Evolutionary conservation across 2,329 filamentous ascomycete species (phyloP), one percentile per base, ranked within the genome.

Genomic region (Fusarium zealandicum): DNA sequence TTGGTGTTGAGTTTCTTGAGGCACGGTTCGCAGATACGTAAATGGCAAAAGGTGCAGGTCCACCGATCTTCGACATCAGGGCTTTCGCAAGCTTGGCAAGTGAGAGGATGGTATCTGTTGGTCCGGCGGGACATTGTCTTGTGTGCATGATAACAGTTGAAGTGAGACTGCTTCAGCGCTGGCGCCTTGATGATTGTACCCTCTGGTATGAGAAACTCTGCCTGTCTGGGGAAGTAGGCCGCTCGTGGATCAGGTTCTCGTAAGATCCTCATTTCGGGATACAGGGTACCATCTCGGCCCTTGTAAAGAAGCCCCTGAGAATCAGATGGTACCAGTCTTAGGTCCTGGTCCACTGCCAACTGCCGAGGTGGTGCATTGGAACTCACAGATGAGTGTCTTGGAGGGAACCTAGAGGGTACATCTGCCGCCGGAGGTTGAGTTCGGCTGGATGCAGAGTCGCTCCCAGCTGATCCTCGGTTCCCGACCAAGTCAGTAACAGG

Each of bases 21-120:
- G 61, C 83, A 86, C 2, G 70, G 58, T 27, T 75, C 73, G 68
- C 83, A 86, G 51, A 85, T 76, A 44, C 81, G 77, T 40, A 84
- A 62, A 53, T 76, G 73, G 69, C 82, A 84, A 68, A 78, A 81
- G 12, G 70, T 70, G 66, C 82, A 84, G 16, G 73, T 73, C 70
- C 72, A 79, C 30, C 82, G 77, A 57, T 76, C 70, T 37, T 76
- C 74, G 6, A 67, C 63, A 51, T 83, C 80, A 42, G 73, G 71
- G 51, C 72, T 73, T 45, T 75, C 74, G 68, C 83, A 86, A 4
- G 78, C 75, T 68, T 83, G 80, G 67, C 83, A 86, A 10, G 79
- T 74, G 16, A 85, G 72, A 2, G 82, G 75, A 64, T 83, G 80
- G 62, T 76, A 67, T 39, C 66, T 69, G 68, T 85, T 85, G 54